Conservation (phyloP, 2,329 filamentous ascomycete species). For the Fusarium duplospermum region DNA sequence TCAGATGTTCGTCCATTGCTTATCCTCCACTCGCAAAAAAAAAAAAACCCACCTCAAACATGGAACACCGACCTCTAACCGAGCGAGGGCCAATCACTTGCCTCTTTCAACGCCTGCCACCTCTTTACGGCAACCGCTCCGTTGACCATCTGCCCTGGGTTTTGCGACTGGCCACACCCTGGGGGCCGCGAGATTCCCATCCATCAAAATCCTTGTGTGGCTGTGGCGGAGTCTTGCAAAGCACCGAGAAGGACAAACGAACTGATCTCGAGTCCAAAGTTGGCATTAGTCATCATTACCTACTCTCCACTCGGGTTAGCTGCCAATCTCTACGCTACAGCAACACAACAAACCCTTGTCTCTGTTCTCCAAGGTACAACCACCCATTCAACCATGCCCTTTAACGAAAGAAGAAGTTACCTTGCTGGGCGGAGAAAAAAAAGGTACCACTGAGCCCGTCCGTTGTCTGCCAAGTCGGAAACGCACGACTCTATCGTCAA, state of each 20-base stretch:
- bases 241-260: not conserved
- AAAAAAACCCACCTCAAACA: not conserved
- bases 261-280: not conserved
- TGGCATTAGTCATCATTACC: not conserved
- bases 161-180: not conserved
- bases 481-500: constrained; percentile 39
- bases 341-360: not conserved
- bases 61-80: not conserved
- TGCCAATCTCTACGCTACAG: not conserved
- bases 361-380: not conserved
- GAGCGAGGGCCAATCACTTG: constrained; percentile 19
- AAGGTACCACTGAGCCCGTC: not conserved
- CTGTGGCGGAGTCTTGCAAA: constrained; percentile 19
- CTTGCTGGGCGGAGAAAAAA: not conserved
- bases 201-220: constrained; percentile 20
- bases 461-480: constrained; percentile 38
- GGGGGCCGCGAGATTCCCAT: not conserved
- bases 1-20: not conserved
- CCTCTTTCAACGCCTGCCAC: constrained; percentile 19
- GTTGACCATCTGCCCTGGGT: not conserved
- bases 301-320: not conserved
- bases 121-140: constrained; percentile 13
- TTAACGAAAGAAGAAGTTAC: not conserved
- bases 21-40: not conserved
- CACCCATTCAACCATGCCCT: not conserved